Percentiles rank a stretch among this genome's conserved stretches.
These are phyloP conservation scores for Rhynchospora breviuscula DNA, from an alignment of 176 grass and related monocot species.

Conservation along the genomic window DNA sequence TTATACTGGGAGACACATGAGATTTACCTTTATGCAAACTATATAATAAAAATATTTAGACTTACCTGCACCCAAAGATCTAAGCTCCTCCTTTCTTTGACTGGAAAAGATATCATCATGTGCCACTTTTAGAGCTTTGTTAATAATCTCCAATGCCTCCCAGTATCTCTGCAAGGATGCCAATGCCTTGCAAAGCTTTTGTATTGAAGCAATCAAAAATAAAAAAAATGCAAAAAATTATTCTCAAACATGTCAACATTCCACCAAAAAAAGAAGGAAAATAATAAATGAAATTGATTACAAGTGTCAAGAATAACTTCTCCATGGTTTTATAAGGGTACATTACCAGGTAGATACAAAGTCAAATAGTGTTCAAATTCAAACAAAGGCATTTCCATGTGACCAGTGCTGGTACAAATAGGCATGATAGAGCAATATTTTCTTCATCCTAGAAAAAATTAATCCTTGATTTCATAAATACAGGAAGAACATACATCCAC, in stretches of 20 bases:
- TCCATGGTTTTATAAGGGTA: background rate
- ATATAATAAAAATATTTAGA: background rate
- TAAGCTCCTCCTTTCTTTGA: conserved; percentile 59
- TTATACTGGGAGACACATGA: background rate
- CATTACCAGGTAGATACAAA: background rate
- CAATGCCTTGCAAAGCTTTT: conserved; percentile 78
- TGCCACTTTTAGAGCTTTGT: conserved; percentile 69
- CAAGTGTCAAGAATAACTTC: background rate
- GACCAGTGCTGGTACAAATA: background rate
- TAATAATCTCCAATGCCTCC: conserved; percentile 84
- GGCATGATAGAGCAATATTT: background rate
- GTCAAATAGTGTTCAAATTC: background rate
- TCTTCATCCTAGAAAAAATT: background rate
- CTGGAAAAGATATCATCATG: conserved; percentile 44
- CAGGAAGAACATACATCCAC: conserved; percentile 50
- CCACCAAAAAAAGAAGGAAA: background rate
- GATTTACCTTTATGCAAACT: background rate
- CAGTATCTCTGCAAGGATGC: conserved; percentile 59
- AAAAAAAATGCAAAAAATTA: background rate
- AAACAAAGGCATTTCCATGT: background rate
- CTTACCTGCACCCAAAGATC: conserved; percentile 87
- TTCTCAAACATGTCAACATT: conserved; percentile 8
- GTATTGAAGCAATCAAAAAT: background rate
- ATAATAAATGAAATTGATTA: background rate
- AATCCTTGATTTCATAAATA: conserved; percentile 17